Percentiles rank a stretch among this genome's conserved stretches.
Conservation (phyloP, 345 rosid genomes). For the Salix exigua region DNA sequence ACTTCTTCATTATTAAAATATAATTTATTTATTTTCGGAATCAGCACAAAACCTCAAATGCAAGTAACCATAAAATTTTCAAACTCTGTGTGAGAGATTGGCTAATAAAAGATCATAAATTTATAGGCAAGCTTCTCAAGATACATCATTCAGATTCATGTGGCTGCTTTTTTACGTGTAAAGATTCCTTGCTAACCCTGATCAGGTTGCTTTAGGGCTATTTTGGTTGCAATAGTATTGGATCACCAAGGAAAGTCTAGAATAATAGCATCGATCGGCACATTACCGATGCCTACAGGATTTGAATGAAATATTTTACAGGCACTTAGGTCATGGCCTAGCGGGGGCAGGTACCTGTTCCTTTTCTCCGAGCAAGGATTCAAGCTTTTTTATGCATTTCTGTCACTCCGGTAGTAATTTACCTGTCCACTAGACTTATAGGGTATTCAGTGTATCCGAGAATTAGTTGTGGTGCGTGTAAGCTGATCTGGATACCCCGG, state of each 20-base stretch:
- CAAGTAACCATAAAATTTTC: not conserved
- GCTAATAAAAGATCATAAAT: not conserved
- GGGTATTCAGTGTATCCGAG: fast-evolving
- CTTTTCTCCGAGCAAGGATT: fast-evolving
- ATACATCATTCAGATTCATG: no score
- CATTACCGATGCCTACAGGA: no score
- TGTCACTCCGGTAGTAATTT: no score
- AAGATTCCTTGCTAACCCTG: not conserved
- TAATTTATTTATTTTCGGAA: no score
- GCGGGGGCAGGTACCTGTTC: fast-evolving
- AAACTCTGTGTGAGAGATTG: not conserved
- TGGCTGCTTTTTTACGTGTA: no score
- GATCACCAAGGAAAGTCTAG: not conserved
- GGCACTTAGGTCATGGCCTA: fast-evolving
- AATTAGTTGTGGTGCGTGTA: fast-evolving
- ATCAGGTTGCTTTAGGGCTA: not conserved
- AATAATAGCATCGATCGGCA: not conserved
- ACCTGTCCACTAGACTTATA: no score
- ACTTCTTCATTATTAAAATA: no score
- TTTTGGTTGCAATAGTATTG: not conserved
- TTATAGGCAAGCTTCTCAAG: not conserved
- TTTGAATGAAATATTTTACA: no score
- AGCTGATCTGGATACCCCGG: no score
- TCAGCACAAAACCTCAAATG: no score
- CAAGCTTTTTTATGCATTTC: fast-evolving